phyloP scores from a whole-genome alignment of 805 yeast species.

The Wickerhamiella siamensis region DNA sequence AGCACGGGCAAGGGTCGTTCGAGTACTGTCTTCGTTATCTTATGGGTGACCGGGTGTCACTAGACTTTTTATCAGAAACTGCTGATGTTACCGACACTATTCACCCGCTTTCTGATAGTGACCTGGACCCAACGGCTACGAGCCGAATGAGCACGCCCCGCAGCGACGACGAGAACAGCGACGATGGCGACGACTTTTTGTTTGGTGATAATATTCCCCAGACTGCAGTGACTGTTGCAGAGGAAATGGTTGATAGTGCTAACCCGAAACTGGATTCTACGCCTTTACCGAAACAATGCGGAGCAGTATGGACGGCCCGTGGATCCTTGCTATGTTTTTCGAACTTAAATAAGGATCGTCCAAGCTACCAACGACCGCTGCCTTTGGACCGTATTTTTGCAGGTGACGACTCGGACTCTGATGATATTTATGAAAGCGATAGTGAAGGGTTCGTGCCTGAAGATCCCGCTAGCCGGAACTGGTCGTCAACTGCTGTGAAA shows the following conservation, averaged over 20 bases:
- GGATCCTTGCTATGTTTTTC: constrained; percentile 78
- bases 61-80: constrained; percentile 23
- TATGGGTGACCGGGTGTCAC: constrained; percentile 47
- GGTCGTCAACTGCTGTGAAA: constrained; percentile 10
- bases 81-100: constrained; percentile 7
- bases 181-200: constrained; percentile 24
- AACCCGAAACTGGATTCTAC: constrained; percentile 51
- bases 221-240: constrained; percentile 6
- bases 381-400: constrained; percentile 17
- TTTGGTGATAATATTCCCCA: constrained; percentile 20
- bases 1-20: constrained; percentile 49
- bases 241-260: constrained; percentile 5
- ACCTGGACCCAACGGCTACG: not conserved
- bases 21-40: constrained; percentile 67
- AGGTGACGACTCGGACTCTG: constrained; percentile 12
- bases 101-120: not conserved
- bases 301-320: constrained; percentile 71
- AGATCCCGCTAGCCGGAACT: constrained; percentile 3
- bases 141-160: constrained; percentile 9
- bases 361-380: constrained; percentile 8
- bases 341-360: constrained; percentile 35
- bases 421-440: constrained; percentile 13
- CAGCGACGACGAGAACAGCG: constrained; percentile 25
- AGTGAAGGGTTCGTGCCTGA: constrained; percentile 14
- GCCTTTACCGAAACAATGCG: constrained; percentile 87